Base-by-base conservation (phyloP, 176 grass and related monocot species). In the Dendrocalamus sinicus region DNA sequence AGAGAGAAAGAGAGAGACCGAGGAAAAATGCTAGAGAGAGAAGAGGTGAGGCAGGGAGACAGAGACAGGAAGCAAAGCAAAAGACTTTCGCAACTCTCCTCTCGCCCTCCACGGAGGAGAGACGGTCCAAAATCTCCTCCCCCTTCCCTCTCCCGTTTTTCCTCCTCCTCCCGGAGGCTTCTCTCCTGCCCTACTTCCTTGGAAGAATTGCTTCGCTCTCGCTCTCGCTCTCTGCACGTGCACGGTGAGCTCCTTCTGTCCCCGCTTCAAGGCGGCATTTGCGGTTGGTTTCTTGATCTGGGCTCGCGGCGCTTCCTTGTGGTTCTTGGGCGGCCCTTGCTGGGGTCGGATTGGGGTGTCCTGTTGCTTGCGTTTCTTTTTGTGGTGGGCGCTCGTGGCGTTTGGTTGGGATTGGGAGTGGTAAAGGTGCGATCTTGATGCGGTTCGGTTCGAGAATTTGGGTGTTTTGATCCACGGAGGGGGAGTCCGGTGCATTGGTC, bases 341-440 rank as follows among this genome's bases (percentile, higher is more conserved):
- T 59, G 20, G 53, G 65, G 75, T 70, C 19, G 85, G 77, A 74
- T 87, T 57, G 58, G 77, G 30, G 35, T n/a, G 75, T 66, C 16
- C 58, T 74, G 17, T 30, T 66, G 45, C 45, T 7, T 10, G 45
- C 46, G 58, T 65, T 74, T 80, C 54, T 26, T 67, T 47, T 67
- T 47, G 17, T 23, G 45, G 8, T 65, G 15, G 30, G 44, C 15
- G 23, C 17, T 45, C 11, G 22, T 51, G 59, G 58, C 6, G 46
- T 64, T 73, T 66, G 32, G 16, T n/a, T 59, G 20, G 20, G 20
- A 65, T 51, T 65, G 67, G 43, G 76, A 17, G 23, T 19, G 4
- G 57, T 13, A 55, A 75, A 87, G 72, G n/a, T 43, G 58, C 37
- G 58, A 73, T 57, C 70, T 81, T 87, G 59, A 67, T 75, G 77